Percentiles rank a stretch among this genome's conserved stretches.
These are phyloP conservation scores for Populus deltoides DNA, from an alignment of 345 rosid species.

Conservation along the genomic window DNA sequence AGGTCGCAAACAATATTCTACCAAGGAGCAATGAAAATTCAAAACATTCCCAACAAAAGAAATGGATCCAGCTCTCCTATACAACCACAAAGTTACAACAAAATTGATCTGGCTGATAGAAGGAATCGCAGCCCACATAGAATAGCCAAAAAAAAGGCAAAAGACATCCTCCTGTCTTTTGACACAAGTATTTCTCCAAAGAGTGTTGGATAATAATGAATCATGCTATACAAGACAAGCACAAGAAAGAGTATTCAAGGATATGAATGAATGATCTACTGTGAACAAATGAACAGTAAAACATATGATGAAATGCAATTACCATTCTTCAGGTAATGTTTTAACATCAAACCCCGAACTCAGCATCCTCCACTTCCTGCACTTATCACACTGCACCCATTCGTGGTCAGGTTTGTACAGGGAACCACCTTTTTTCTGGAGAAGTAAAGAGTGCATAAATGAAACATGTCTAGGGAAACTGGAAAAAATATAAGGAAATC, in stretches of 20 bases:
- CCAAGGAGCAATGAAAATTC: too few relatives aligned
- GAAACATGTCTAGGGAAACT: background rate
- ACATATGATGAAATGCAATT: background rate
- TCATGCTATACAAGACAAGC: background rate
- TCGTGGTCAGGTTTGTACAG: constrained; percentile 33
- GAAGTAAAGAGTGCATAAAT: background rate
- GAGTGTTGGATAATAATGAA: background rate
- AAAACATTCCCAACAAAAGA: too few relatives aligned
- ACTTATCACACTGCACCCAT: constrained; percentile 41
- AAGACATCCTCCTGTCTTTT: too few relatives aligned
- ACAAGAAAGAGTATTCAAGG: background rate
- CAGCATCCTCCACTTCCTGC: constrained; percentile 40
- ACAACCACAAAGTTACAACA: too few relatives aligned
- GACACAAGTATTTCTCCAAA: too few relatives aligned
- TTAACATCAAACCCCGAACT: constrained; percentile 22
- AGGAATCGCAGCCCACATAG: too few relatives aligned
- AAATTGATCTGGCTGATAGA: too few relatives aligned
- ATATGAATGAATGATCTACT: background rate
- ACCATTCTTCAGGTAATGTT: constrained; percentile 34
- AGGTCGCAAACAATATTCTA: too few relatives aligned
- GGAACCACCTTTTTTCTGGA: constrained; percentile 12
- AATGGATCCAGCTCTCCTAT: too few relatives aligned
- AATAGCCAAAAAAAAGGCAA: too few relatives aligned
- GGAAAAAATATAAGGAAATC: background rate
- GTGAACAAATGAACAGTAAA: background rate